Conservation (phyloP, 208 protist species). For the Kentomonas sorsogonicus region DNA sequence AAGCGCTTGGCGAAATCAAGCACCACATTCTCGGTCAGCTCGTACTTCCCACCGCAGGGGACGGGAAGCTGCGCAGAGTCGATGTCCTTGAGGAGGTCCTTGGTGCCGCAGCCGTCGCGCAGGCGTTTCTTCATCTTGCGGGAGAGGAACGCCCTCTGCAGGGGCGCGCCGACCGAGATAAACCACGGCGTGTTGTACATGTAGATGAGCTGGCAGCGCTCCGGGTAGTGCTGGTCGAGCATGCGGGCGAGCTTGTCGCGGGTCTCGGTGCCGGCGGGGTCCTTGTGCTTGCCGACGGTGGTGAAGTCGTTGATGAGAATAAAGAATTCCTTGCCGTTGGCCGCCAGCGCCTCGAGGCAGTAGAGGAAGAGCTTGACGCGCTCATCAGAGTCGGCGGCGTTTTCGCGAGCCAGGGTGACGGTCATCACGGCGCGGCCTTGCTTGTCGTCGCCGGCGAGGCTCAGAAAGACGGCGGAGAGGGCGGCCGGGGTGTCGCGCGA, state of each 20-base stretch:
- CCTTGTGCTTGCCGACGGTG: constrained; percentile 37
- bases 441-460: constrained; percentile 31
- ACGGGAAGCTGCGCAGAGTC: constrained; percentile 27
- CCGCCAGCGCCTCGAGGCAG: constrained; percentile 53
- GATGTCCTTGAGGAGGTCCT: constrained; percentile 39
- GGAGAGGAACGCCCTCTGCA: constrained; percentile 53
- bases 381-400: constrained; percentile 37
- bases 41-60: constrained; percentile 25
- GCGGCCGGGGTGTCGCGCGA: too few relatives aligned
- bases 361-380: constrained; percentile 54
- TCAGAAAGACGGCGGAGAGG: constrained; percentile 35
- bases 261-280: constrained; percentile 24
- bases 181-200: constrained; percentile 67
- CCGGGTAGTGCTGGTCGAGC: constrained; percentile 66
- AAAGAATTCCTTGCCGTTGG: constrained; percentile 53
- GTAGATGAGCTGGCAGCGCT: constrained; percentile 42
- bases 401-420: constrained; percentile 51
- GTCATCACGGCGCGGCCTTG: constrained; percentile 38
- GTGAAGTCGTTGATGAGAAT: constrained; percentile 69
- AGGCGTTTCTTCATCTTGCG: constrained; percentile 37
- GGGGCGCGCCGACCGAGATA: constrained; percentile 23
- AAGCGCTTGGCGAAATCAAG: too few relatives aligned
- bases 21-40: constrained; percentile 14
- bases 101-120: constrained; percentile 25
- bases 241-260: constrained; percentile 59